These are phyloP conservation scores for Anthracocystis panici-leucophaei DNA, from an alignment of 1,284 basidiomycete genomes.

Conservation along the genomic window DNA sequence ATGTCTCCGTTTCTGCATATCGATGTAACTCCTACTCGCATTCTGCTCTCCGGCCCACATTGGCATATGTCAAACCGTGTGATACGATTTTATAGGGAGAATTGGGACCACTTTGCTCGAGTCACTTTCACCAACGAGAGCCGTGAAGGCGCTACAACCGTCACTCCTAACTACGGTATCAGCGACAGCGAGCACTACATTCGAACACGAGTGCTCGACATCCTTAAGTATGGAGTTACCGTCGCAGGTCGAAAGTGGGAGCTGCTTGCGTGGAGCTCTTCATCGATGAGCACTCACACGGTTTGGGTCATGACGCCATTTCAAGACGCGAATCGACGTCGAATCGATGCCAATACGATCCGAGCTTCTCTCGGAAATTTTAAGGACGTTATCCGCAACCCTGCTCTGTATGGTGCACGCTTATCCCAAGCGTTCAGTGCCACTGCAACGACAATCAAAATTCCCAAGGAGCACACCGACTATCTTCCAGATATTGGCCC, in stretches of 20 bases:
- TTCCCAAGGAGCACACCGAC: constrained; percentile 1
- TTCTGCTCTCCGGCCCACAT: constrained; percentile 32
- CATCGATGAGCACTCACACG: constrained; percentile 37
- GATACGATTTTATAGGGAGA: constrained; percentile 17
- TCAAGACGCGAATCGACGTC: constrained; percentile 9
- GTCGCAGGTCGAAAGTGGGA: constrained; percentile 37
- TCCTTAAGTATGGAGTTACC: constrained; percentile 24
- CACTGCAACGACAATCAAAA: constrained; percentile 24
- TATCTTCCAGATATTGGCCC: neutral
- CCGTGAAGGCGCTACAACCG: constrained; percentile 26
- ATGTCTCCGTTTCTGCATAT: constrained; percentile 23
- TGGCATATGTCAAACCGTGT: constrained; percentile 47
- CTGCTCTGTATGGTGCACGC: constrained; percentile 32
- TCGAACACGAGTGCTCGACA: constrained; percentile 16
- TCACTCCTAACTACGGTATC: constrained; percentile 30
- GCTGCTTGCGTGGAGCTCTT: constrained; percentile 39
- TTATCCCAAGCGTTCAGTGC: constrained; percentile 51
- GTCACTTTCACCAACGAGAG: constrained; percentile 37
- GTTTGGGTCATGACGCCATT: constrained; percentile 38
- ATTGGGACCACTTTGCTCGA: constrained; percentile 41
- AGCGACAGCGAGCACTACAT: constrained; percentile 24
- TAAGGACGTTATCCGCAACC: constrained; percentile 23
- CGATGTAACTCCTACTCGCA: constrained; percentile 31
- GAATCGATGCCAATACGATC: constrained; percentile 25
- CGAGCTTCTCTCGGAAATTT: constrained; percentile 37